Evolutionary conservation across 2,329 filamentous ascomycete species (phyloP), one percentile per base, ranked within the genome.

Genomic region (Triangularia verruculosa): DNA sequence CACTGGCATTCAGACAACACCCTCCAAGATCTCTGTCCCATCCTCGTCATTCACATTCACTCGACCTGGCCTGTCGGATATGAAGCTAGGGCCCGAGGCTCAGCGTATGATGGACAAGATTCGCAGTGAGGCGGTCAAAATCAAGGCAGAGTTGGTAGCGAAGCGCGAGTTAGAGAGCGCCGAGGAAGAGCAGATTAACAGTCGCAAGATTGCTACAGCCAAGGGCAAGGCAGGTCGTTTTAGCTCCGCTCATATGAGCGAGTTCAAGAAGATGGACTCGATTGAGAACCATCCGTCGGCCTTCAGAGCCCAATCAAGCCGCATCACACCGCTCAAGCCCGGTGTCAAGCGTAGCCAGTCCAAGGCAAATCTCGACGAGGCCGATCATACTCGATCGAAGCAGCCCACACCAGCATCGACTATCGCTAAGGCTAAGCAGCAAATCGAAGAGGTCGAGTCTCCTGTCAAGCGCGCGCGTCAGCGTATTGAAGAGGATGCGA

Each of bases 191-290:
- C 75, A 78, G 32, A 74, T 77, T 2, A 80, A 82, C 47, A 72
- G 68, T 13, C 89, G 94, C 68, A 92, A 88, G 75, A 90, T 96
- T 72, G 93, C 90, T 6, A 86, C 87, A 69, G 87, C 93, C 12
- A 96, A 89, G 78, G 88, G 91, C 69, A 93, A 89, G 74, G 84
- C 86, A 58, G 81, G 88, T 57, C 89, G 94, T 54, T 98, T 89
- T 78, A 97, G 92, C 74, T 89, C 92, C 67, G 88, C 86, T 39
- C 94, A 98, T 74, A 90, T 91, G 85, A 87, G 89, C 57, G 86
- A 94, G 72, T 97, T 98, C 79, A 92, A 92, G 78, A 98, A 96
- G 81, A 97, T 98, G 94, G 93, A 97, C 74, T 97, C 93, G 1
- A 97, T 98, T 72, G 91, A 87, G 52, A 89, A 89, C 66, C 93